phyloP scores from a whole-genome alignment of 2,329 filamentous ascomycete species.

The Ciborinia camelliae region DNA sequence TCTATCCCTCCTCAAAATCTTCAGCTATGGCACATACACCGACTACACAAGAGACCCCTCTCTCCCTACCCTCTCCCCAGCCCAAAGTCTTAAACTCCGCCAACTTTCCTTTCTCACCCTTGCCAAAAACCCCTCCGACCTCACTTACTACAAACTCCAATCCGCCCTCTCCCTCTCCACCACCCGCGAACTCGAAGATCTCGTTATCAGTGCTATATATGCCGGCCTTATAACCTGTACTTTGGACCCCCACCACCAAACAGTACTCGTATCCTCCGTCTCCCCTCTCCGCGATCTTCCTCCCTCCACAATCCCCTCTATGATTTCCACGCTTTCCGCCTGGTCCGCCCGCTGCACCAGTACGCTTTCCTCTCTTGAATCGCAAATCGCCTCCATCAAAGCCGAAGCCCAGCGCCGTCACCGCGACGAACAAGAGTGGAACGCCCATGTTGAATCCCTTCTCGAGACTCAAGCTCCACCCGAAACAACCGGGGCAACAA shows the following conservation, averaged over 20 bases:
- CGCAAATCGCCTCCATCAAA: constrained; percentile 67
- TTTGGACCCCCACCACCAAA: constrained; percentile 72
- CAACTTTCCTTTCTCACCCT: constrained; percentile 86
- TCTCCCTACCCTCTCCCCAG: constrained; percentile 68
- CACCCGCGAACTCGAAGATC: constrained; percentile 71
- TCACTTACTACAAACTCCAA: constrained; percentile 72
- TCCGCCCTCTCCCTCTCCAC: constrained; percentile 62
- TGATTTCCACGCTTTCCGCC: constrained; percentile 64
- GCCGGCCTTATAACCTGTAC: constrained; percentile 76
- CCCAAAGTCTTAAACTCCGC: constrained; percentile 80
- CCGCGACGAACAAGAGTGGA: constrained; percentile 39
- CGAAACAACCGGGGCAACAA: background rate
- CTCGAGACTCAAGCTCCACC: constrained; percentile 25
- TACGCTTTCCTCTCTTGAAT: constrained; percentile 72
- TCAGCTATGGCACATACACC: constrained; percentile 86
- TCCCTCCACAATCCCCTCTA: constrained; percentile 65
- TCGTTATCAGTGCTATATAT: constrained; percentile 86
- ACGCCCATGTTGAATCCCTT: constrained; percentile 31
- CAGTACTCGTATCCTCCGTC: constrained; percentile 74
- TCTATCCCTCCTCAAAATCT: constrained; percentile 76
- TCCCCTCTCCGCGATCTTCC: constrained; percentile 82
- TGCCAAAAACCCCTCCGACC: constrained; percentile 61
- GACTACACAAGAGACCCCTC: constrained; percentile 56
- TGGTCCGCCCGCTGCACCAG: constrained; percentile 78
- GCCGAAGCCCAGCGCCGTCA: constrained; percentile 53